Conservation (phyloP, 1,284 basidiomycete genomes). For the Wolfiporia cocos region DNA sequence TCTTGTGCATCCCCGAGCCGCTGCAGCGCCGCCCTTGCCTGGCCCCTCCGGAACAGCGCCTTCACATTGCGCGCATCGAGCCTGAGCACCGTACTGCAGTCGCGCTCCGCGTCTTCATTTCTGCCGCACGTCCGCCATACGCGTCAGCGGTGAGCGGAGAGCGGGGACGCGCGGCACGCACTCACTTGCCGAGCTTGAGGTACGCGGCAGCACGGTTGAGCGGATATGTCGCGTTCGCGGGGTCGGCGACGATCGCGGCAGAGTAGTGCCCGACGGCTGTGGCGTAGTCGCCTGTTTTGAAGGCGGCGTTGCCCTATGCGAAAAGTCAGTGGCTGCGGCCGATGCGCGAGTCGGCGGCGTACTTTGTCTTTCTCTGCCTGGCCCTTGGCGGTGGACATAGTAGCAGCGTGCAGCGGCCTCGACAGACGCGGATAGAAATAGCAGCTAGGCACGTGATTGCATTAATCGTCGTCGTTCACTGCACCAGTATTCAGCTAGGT, state of each 20-base stretch:
- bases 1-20: conserved; percentile 45
- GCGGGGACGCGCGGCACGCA: conserved; percentile 12
- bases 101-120: conserved; percentile 67
- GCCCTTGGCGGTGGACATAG: conserved; percentile 11
- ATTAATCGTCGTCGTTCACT: no score
- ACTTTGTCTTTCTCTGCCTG: conserved; percentile 28
- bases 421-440: no score
- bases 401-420: no score
- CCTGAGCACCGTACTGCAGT: conserved; percentile 54
- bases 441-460: no score
- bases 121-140: conserved; percentile 28
- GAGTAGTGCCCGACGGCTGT: conserved; percentile 66
- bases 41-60: conserved; percentile 65
- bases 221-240: conserved; percentile 57
- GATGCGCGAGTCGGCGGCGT: not conserved
- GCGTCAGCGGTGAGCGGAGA: conserved; percentile 8
- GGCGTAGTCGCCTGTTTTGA: conserved; percentile 46
- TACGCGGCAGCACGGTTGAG: conserved; percentile 81
- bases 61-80: conserved; percentile 60
- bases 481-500: no score
- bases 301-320: conserved; percentile 50
- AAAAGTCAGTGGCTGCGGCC: not conserved
- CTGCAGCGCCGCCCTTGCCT: conserved; percentile 51
- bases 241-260: conserved; percentile 61
- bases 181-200: conserved; percentile 82